Base-by-base conservation (phyloP, 1,284 basidiomycete species). In the Hypsizygus ulmarius region DNA sequence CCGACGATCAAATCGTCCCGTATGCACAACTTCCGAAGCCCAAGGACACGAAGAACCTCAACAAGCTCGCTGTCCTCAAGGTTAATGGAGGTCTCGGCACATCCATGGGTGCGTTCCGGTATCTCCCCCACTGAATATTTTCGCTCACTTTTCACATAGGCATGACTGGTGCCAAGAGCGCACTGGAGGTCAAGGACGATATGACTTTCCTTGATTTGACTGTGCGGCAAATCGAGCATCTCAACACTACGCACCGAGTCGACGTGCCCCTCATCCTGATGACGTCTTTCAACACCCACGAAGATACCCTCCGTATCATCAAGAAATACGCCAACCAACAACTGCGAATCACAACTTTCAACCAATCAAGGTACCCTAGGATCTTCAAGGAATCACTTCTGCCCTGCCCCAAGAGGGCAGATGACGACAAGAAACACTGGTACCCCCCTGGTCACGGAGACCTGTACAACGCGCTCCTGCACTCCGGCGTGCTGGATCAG, bases 241-340 rank as follows among this genome's bases (percentile, higher is more conserved):
- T 88, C 63, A 88, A 88, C 70, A 88, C 84, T 42, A 79, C 79
- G 45, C 71, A 72, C 63, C 75, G 76, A 39, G 84, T 85, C 59
- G 84, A 97, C 72, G 95, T 98, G 39, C 95, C 96, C 11, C 91
- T 99, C 67, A 96, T 98, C 73, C 85, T 99, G 66, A 99, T 99
- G 96, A 98, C 97, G 65, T 97, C 94, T 55, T 98, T 99, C 86
- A 98, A 99, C 80, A 98, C 97, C 35, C 95, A 96, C 68, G 93
- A 96, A 45, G 94, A 97, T 69, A 97, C 94, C 40, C 81, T 93
- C 50, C 89, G 95, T 53, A 97, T 98, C 76, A 99, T 99, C 75
- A 97, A 98, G 72, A 99, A 99, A 75, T 99, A 99, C 72, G 93
- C 88, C 46, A 98, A 98, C 79, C 94, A 97, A 75, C 94, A 96